Conservation (phyloP, 176 grass and related monocot genomes). For the Aegilops bicornis region DNA sequence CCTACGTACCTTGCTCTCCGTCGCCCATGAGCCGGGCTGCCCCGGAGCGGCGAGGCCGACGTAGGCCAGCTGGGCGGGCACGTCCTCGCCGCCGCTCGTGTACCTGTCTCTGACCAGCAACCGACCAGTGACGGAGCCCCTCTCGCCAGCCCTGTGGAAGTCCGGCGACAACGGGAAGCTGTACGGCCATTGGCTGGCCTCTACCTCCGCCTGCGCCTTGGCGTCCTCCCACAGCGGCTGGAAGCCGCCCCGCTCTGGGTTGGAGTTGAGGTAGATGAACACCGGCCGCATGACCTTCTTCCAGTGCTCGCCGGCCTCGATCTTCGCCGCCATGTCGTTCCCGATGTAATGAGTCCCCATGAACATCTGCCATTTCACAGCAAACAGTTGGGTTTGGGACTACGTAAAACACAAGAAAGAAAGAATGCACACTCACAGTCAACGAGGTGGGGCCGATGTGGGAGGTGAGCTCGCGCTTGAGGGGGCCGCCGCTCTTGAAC, state of each 20-base stretch:
- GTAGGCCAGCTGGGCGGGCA: conserved; percentile 18
- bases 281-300: conserved; percentile 75
- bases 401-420: not conserved
- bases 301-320: conserved; percentile 57
- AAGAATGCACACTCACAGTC: not conserved
- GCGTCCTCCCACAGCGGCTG: conserved; percentile 54
- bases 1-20: conserved; percentile 51
- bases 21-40: conserved; percentile 45
- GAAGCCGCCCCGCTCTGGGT: not conserved
- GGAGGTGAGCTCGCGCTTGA: conserved; percentile 69
- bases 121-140: conserved; percentile 41
- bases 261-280: conserved; percentile 76
- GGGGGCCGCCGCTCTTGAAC: not conserved
- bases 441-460: conserved; percentile 67
- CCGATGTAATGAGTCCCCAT: conserved; percentile 60
- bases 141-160: not conserved
- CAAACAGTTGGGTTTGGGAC: too few species aligned
- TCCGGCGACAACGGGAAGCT: conserved; percentile 52
- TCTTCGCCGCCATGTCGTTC: conserved; percentile 22
- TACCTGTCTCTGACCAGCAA: conserved; percentile 48
- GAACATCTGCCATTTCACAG: conserved; percentile 46
- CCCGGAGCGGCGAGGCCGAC: conserved; percentile 59
- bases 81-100: not conserved
- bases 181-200: conserved; percentile 61
- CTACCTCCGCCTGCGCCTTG: conserved; percentile 49